Evolutionary conservation across 2,329 filamentous ascomycete genomes (phyloP).

Genomic region (Cryphonectria parasitica): DNA sequence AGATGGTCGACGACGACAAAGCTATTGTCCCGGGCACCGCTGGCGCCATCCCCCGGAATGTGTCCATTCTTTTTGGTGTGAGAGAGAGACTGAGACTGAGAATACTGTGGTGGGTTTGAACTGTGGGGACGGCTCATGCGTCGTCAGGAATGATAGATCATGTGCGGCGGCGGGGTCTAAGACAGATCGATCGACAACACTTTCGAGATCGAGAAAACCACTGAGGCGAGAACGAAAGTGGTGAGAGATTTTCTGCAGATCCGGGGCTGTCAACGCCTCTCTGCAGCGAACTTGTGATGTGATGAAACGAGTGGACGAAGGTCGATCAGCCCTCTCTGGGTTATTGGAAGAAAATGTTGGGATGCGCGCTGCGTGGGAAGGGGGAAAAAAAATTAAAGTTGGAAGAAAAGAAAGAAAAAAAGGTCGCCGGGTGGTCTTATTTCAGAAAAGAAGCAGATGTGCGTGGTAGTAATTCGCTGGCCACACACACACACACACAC

Average conservation of each 20-base stretch:
- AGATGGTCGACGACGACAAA: conserved; percentile 44
- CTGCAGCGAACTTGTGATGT: neutral
- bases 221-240: conserved; percentile 3
- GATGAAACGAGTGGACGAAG: conserved; percentile 30
- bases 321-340: conserved; percentile 19
- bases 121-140: conserved; percentile 16
- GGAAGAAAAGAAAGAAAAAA: conserved; percentile 12
- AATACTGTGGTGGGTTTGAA: neutral
- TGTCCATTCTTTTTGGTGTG: conserved; percentile 12
- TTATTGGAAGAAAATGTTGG: conserved; percentile 11
- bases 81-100: neutral
- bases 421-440: conserved; percentile 25
- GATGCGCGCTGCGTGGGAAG: conserved; percentile 7
- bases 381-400: conserved; percentile 8
- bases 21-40: conserved; percentile 43
- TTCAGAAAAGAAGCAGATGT: conserved; percentile 11
- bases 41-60: conserved; percentile 36
- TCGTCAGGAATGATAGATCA: conserved; percentile 24
- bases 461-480: neutral
- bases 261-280: conserved; percentile 17
- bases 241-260: conserved; percentile 28
- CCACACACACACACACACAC: neutral
- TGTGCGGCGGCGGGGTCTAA: conserved; percentile 21
- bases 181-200: conserved; percentile 19
- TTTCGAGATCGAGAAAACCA: conserved; percentile 15